These are phyloP conservation scores for Chalciporus piperatoides DNA, from an alignment of 1,284 basidiomycete genomes.

Conservation along the genomic window DNA sequence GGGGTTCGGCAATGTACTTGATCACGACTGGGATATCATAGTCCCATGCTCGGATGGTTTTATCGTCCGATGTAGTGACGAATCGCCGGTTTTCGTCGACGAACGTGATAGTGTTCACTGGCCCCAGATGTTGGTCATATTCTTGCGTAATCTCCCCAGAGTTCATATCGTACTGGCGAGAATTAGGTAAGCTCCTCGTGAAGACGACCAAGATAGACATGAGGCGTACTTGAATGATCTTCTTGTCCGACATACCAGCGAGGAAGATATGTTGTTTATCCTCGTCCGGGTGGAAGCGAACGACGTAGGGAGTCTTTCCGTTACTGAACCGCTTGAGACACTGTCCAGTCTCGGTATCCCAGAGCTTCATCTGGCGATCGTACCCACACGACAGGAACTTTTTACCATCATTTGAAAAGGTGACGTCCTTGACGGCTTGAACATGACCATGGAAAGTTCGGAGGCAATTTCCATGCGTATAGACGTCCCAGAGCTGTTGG, in stretches of 20 bases:
- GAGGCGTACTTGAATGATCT: conserved; percentile 84
- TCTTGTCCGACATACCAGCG: conserved; percentile 99
- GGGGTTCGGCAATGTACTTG: conserved; percentile 98
- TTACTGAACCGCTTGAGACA: conserved; percentile 95
- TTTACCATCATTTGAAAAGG: conserved; percentile 90
- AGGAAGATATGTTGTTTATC: conserved; percentile 97
- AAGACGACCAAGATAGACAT: background rate
- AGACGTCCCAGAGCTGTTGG: conserved; percentile 92
- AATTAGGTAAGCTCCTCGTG: conserved; percentile 8
- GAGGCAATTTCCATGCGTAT: conserved; percentile 94
- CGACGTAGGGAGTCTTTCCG: conserved; percentile 93
- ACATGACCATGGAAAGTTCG: conserved; percentile 97
- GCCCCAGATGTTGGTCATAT: conserved; percentile 97
- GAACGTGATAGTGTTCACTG: conserved; percentile 98
- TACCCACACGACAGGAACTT: conserved; percentile 92
- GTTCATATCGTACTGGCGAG: conserved; percentile 84
- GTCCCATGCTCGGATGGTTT: conserved; percentile 98
- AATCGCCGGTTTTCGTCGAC: conserved; percentile 96
- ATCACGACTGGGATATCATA: conserved; percentile 98
- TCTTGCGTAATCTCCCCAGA: conserved; percentile 94
- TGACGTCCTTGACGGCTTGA: conserved; percentile 94
- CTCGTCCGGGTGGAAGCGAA: conserved; percentile 93
- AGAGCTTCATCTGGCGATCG: conserved; percentile 96
- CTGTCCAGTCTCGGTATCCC: conserved; percentile 99
- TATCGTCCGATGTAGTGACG: conserved; percentile 98